Conservation (phyloP, 768 basidiomycete species). For the Dacryopinax primogenitus region DNA sequence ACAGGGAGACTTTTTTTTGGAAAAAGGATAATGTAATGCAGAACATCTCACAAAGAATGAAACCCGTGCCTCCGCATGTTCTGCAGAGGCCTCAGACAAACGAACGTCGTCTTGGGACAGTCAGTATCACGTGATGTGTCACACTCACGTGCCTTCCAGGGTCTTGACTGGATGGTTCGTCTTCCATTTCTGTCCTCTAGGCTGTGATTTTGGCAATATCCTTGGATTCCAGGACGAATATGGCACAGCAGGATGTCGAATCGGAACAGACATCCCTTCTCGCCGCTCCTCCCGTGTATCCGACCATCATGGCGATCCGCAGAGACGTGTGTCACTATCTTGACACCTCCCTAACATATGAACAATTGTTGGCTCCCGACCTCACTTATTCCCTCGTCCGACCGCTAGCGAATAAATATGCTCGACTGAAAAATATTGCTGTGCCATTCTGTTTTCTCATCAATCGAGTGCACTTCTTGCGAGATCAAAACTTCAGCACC, state of each 20-base stretch:
- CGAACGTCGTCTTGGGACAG: no score
- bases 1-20: no score
- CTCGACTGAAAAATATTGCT: slow-evolving; percentile 64
- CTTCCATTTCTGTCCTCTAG: no score
- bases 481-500: slow-evolving; percentile 61
- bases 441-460: slow-evolving; percentile 79
- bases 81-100: no score
- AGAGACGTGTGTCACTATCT: slow-evolving; percentile 7
- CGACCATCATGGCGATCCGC: slow-evolving; percentile 1
- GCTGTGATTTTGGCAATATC: no score
- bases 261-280: not conserved
- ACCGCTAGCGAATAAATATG: slow-evolving; percentile 79
- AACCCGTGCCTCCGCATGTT: no score
- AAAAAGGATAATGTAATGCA: no score
- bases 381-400: slow-evolving; percentile 76
- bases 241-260: not conserved
- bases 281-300: not conserved
- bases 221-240: no score
- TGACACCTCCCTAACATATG: slow-evolving; percentile 78
- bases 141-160: no score
- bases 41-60: no score
- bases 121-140: no score
- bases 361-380: slow-evolving; percentile 74
- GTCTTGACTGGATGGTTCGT: no score
- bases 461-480: slow-evolving; percentile 72